These are phyloP conservation scores for Linnemannia elongata DNA, from an alignment of 192 early-diverging fungal genomes.

Conservation along the genomic window DNA sequence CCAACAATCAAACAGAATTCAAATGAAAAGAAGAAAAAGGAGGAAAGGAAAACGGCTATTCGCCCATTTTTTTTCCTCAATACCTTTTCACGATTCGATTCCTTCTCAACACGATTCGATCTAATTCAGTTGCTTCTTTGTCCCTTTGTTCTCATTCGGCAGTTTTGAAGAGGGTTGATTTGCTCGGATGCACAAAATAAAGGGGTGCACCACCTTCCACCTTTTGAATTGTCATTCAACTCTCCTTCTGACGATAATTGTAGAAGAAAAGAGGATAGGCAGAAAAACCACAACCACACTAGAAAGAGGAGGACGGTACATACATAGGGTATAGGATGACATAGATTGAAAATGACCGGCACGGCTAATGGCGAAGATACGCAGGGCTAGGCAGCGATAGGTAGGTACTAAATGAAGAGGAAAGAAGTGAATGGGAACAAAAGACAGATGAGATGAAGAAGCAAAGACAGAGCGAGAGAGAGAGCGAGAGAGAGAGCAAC, in stretches of 20 bases:
- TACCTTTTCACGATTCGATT: background rate
- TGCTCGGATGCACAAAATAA: background rate
- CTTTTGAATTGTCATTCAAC: background rate
- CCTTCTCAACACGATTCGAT: background rate
- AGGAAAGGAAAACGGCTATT: background rate
- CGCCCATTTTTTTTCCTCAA: background rate
- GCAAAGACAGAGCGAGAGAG: too few species aligned
- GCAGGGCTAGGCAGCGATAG: background rate
- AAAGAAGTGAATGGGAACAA: background rate
- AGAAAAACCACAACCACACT: slow-evolving; percentile 7
- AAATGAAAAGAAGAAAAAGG: background rate
- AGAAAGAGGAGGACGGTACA: background rate
- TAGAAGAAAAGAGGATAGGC: background rate
- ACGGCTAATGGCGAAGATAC: too few species aligned
- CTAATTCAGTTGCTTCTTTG: too few species aligned
- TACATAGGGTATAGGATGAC: background rate
- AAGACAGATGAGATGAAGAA: background rate
- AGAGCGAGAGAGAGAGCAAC: too few species aligned
- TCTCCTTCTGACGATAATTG: too few species aligned
- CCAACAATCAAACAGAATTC: background rate
- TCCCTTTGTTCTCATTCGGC: background rate
- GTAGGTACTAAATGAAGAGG: background rate
- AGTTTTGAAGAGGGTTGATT: background rate
- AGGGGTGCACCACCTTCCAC: background rate
- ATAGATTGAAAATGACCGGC: too few species aligned